Percentiles rank a stretch among this genome's conserved stretches.
Evolutionary conservation across 2,329 filamentous ascomycete species (phyloP).

Genomic region (Pseudogymnoascus sp.): DNA sequence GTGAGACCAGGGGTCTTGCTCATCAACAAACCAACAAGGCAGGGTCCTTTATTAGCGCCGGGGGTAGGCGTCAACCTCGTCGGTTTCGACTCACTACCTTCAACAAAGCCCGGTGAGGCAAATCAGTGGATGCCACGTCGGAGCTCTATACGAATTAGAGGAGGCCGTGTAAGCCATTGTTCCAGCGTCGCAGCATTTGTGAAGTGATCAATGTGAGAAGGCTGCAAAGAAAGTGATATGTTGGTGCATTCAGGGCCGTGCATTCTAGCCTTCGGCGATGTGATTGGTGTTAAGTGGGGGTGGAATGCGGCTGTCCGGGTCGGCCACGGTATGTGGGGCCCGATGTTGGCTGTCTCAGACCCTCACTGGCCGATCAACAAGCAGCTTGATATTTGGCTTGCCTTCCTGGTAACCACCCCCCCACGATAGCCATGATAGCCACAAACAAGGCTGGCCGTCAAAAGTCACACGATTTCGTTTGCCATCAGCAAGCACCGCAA

Average conservation of each 20-base stretch:
- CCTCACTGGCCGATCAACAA: not conserved
- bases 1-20: not conserved
- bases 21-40: not conserved
- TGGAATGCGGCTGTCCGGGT: not conserved
- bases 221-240: not conserved
- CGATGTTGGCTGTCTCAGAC: not conserved
- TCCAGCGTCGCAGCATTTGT: not conserved
- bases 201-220: not conserved
- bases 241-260: not conserved
- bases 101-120: constrained; percentile 35
- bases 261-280: not conserved
- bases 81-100: not conserved
- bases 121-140: not conserved
- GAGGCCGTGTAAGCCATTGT: not conserved
- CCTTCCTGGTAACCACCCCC: not conserved
- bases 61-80: not conserved
- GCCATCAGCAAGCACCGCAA: not conserved
- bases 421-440: no score
- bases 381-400: not conserved
- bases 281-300: not conserved
- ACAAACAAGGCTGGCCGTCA: not conserved
- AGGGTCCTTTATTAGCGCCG: not conserved
- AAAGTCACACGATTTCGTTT: not conserved
- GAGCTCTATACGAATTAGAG: not conserved
- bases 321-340: not conserved